Conservation (phyloP, 352 stramenopile species). For the Globisporangium viniferum region DNA sequence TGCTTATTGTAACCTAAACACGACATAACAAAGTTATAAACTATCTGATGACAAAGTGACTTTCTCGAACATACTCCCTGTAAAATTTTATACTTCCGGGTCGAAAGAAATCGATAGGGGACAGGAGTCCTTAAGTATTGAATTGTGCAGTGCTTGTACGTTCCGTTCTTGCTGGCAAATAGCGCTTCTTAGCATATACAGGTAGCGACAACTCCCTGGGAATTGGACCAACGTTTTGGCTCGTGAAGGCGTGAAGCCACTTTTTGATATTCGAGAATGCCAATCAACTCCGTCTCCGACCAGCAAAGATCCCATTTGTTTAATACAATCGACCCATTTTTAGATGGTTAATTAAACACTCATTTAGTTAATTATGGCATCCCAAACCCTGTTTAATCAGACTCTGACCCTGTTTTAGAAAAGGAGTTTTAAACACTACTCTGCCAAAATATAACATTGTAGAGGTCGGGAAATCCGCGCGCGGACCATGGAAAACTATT, state of each 20-base stretch:
- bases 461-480: not conserved
- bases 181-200: too few species aligned
- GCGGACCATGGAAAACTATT: not conserved
- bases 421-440: not conserved
- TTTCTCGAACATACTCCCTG: not conserved
- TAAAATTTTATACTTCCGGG: not conserved
- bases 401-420: not conserved
- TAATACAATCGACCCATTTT: not conserved
- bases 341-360: not conserved
- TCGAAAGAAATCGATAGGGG: too few species aligned
- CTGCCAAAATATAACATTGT: not conserved
- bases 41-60: not conserved
- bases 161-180: too few species aligned
- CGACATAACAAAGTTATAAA: not conserved
- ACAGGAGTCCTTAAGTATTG: too few species aligned
- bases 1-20: constrained; percentile 8
- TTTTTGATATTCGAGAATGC: constrained; percentile 7
- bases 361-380: not conserved
- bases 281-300: not conserved
- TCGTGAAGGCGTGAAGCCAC: not conserved
- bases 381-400: not conserved
- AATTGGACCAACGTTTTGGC: not conserved
- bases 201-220: not conserved
- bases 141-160: too few species aligned
- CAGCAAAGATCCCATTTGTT: constrained; percentile 2